phyloP scores from a whole-genome alignment of 108 stramenopile species.

The Nitzschia sp. region DNA sequence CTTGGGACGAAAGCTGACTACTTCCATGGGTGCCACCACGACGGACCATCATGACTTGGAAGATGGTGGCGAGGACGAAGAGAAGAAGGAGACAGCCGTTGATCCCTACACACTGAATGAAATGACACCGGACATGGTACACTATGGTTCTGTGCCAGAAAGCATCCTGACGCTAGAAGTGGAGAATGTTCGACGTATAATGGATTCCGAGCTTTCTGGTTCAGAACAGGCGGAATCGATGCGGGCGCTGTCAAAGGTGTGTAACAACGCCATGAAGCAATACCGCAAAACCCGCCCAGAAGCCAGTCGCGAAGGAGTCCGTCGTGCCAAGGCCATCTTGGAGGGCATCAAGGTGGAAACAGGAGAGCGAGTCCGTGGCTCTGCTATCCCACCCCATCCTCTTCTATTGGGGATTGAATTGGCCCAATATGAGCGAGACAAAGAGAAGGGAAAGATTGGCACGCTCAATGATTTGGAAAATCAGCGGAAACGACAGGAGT shows the following conservation, averaged over 20 bases:
- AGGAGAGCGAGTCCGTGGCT: constrained; percentile 63
- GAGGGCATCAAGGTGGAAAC: constrained; percentile 75
- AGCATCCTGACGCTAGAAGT: constrained; percentile 88
- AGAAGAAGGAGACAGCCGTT: constrained; percentile 30
- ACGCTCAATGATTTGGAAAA: constrained; percentile 41
- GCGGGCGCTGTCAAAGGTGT: constrained; percentile 61
- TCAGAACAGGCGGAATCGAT: constrained; percentile 70
- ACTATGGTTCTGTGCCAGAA: constrained; percentile 94
- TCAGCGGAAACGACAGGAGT: constrained; percentile 72
- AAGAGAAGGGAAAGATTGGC: constrained; percentile 36
- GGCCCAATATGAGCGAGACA: constrained; percentile 46
- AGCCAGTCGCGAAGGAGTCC: constrained; percentile 81
- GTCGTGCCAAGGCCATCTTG: constrained; percentile 82
- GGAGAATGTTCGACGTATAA: constrained; percentile 87
- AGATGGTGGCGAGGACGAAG: constrained; percentile 24
- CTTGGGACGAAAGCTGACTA: constrained; percentile 83
- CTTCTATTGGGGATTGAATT: constrained; percentile 64
- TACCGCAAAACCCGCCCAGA: constrained; percentile 92
- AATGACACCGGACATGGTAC: constrained; percentile 96
- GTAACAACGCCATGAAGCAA: constrained; percentile 93
- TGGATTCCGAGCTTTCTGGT: constrained; percentile 80
- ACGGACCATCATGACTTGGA: constrained; percentile 26
- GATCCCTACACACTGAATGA: constrained; percentile 80
- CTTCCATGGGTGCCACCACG: constrained; percentile 27
- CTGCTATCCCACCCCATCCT: constrained; percentile 76